phyloP scores from a whole-genome alignment of 495 filamentous ascomycete species.

The Penicillium roqueforti region DNA sequence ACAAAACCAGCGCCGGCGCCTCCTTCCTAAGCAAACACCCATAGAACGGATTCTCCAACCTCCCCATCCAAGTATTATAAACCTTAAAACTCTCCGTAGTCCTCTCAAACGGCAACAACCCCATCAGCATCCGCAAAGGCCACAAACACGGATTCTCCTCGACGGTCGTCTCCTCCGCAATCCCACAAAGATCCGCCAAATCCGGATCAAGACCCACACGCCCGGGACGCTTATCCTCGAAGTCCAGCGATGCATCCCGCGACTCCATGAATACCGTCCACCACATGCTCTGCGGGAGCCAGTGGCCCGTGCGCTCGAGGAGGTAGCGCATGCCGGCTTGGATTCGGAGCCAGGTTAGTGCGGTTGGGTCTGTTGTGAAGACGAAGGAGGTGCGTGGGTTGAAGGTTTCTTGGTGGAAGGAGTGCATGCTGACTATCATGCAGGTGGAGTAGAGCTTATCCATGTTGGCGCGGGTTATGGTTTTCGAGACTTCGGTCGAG shows the following conservation, averaged over 20 bases:
- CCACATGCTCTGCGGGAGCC: slow-evolving; percentile 40
- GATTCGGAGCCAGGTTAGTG: slow-evolving; percentile 43
- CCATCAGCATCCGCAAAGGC: slow-evolving; percentile 36
- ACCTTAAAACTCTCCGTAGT: slow-evolving; percentile 12
- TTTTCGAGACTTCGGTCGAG: slow-evolving; percentile 25
- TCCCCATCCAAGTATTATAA: slow-evolving; percentile 36
- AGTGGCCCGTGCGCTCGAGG: slow-evolving; percentile 26
- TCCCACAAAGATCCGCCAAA: slow-evolving; percentile 37
- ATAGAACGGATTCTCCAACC: slow-evolving; percentile 31
- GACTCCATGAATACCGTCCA: slow-evolving; percentile 33
- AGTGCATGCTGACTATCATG: slow-evolving; percentile 36
- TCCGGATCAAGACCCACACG: slow-evolving; percentile 32
- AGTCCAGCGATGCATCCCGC: slow-evolving; percentile 19
- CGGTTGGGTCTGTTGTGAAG: slow-evolving; percentile 28
- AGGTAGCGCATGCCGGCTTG: slow-evolving; percentile 41
- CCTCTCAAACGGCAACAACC: slow-evolving; percentile 24
- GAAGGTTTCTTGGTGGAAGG: slow-evolving; percentile 35
- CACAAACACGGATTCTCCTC: slow-evolving; percentile 39
- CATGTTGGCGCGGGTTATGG: slow-evolving; percentile 34
- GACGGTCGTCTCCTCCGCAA: slow-evolving; percentile 33
- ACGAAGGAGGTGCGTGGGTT: slow-evolving; percentile 43
- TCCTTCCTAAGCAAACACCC: slow-evolving; percentile 35
- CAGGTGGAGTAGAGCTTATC: slow-evolving; percentile 45
- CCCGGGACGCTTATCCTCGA: slow-evolving; percentile 30
- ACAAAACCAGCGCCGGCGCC: slow-evolving; percentile 38